These are phyloP conservation scores for Ustilaginoidea virens DNA, from an alignment of 2,329 filamentous ascomycete species.

Conservation along the genomic window DNA sequence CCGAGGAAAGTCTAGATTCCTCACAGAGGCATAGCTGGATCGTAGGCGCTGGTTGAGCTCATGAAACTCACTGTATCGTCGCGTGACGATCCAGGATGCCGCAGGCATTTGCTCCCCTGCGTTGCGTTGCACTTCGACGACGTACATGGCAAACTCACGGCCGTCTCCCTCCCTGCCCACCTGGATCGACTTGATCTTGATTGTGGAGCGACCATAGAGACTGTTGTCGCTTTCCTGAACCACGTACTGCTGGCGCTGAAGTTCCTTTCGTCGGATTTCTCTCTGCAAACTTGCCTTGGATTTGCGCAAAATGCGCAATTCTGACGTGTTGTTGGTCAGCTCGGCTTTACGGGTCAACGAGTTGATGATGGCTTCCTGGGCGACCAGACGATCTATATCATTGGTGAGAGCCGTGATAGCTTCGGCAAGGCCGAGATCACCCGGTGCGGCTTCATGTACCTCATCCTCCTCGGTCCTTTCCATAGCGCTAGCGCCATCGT, in stretches of 20 bases:
- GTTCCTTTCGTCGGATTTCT: constrained; percentile 84
- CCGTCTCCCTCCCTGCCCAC: constrained; percentile 86
- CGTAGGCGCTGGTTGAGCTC: constrained; percentile 85
- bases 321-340: constrained; percentile 89
- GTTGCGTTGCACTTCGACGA: constrained; percentile 79
- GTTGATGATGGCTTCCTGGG: constrained; percentile 83
- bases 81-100: constrained; percentile 85
- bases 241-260: constrained; percentile 93
- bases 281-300: constrained; percentile 86
- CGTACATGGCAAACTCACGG: constrained; percentile 83
- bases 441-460: constrained; percentile 86
- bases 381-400: constrained; percentile 76
- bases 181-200: constrained; percentile 85
- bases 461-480: constrained; percentile 53
- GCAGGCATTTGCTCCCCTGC: constrained; percentile 93
- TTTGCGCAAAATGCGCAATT: constrained; percentile 81
- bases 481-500: constrained; percentile 41
- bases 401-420: constrained; percentile 77
- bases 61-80: constrained; percentile 92
- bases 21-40: constrained; percentile 70
- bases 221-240: constrained; percentile 97
- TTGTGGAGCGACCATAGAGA: constrained; percentile 76
- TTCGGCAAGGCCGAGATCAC: constrained; percentile 83
- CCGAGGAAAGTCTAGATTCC: constrained; percentile 80
- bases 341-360: constrained; percentile 89